A percentile compares a stretch with the other conserved stretches of the same genome.
Evolutionary conservation across 2,329 filamentous ascomycete species (phyloP).

Genomic region (Colletotrichum liriopes): DNA sequence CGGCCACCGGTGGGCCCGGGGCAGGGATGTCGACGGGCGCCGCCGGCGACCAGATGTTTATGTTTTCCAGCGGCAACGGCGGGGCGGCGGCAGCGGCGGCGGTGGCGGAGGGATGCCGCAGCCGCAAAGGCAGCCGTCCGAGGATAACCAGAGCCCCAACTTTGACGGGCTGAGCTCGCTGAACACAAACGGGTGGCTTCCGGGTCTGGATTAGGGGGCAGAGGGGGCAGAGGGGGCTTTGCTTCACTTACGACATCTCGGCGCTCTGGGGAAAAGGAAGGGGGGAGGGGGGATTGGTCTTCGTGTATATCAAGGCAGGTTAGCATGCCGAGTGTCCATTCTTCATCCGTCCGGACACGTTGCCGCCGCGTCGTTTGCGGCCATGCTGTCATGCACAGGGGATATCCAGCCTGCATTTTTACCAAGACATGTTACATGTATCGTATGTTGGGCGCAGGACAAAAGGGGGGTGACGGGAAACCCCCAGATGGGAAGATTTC

Average conservation of each 20-base stretch:
- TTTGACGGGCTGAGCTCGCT: conserved; percentile 55
- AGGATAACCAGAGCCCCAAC: conserved; percentile 34
- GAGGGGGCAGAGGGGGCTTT: conserved; percentile 15
- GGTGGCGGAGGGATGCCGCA: conserved; percentile 11
- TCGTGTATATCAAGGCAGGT: neutral
- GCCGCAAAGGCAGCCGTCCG: conserved; percentile 24
- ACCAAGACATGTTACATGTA: neutral
- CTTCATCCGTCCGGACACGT: no score
- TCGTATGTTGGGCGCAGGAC: neutral
- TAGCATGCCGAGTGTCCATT: neutral
- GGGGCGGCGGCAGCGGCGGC: neutral
- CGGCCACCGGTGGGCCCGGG: conserved; percentile 9
- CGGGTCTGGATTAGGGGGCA: conserved; percentile 52
- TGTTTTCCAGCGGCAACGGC: conserved; percentile 35
- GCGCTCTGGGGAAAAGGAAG: neutral
- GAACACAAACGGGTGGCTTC: conserved; percentile 53
- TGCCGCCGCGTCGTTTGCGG: neutral
- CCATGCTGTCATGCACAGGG: neutral
- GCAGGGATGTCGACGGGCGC: conserved; percentile 25
- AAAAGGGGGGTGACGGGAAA: neutral
- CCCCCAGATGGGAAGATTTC: neutral
- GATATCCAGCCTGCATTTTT: neutral
- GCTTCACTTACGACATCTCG: neutral
- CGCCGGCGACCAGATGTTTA: conserved; percentile 40
- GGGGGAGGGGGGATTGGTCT: neutral